Evolutionary conservation across 208 protist genomes (phyloP).

Genomic region (Crithidia fasciculata): DNA sequence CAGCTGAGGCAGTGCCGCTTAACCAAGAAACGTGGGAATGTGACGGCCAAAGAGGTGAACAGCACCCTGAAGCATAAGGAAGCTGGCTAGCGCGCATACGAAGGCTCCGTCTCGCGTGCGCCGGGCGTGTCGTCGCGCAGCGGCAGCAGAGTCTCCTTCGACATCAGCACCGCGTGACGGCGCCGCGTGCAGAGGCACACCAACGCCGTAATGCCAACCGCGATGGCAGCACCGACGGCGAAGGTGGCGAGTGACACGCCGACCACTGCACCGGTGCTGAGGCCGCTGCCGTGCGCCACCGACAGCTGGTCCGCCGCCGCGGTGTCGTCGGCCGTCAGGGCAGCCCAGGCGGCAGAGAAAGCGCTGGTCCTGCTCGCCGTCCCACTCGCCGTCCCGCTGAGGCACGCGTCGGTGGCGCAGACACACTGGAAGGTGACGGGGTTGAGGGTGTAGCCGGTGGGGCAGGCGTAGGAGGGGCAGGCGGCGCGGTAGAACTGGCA

Average conservation of each 20-base stretch:
- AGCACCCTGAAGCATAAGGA: too few relatives aligned
- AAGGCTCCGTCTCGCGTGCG: not conserved
- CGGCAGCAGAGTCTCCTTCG: conserved; percentile 1
- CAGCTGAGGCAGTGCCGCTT: too few relatives aligned
- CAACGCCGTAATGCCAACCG: conserved; percentile 7
- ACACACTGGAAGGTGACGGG: conserved; percentile 31
- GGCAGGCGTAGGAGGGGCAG: conserved; percentile 35
- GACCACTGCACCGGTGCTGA: conserved; percentile 32
- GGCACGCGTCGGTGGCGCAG: conserved; percentile 25
- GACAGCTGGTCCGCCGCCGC: not conserved
- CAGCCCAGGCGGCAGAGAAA: not conserved
- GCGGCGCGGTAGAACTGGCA: conserved; percentile 38
- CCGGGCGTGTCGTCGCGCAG: not conserved
- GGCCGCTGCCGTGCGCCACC: not conserved
- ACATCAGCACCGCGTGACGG: not conserved
- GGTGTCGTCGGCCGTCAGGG: conserved; percentile 17
- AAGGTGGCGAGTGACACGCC: conserved; percentile 37
- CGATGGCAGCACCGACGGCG: conserved; percentile 29
- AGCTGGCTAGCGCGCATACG: too few relatives aligned
- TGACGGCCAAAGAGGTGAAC: too few relatives aligned
- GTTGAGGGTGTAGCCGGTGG: conserved; percentile 35
- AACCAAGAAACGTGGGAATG: too few relatives aligned
- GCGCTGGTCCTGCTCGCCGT: not conserved
- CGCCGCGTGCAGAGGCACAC: conserved; percentile 27
- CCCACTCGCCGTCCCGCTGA: conserved; percentile 1